phyloP scores from a whole-genome alignment of 305 asterid genomes.

The Fraxinus baroniana region DNA sequence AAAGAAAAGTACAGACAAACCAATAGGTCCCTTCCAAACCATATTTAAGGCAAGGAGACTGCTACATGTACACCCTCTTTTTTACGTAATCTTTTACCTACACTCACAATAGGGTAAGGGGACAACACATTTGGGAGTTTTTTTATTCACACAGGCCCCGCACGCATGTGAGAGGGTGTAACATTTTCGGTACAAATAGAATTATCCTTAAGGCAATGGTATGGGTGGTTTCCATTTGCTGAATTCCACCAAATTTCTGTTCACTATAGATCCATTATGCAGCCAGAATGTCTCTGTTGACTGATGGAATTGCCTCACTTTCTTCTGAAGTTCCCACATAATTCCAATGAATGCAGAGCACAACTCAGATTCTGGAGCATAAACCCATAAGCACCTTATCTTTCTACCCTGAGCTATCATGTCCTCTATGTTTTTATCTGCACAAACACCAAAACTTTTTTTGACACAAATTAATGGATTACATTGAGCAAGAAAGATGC shows the following conservation, averaged over 20 bases:
- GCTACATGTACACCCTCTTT: too few species aligned
- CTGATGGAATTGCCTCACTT: slow-evolving; percentile 85
- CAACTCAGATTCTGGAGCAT: slow-evolving; percentile 61
- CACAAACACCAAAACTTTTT: slow-evolving; percentile 1
- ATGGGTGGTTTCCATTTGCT: slow-evolving; percentile 73
- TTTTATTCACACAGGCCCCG: too few species aligned
- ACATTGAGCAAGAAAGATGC: neutral
- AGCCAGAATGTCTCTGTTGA: slow-evolving; percentile 92
- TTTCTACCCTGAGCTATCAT: slow-evolving; percentile 73
- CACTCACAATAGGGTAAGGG: too few species aligned
- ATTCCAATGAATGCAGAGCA: slow-evolving; percentile 86
- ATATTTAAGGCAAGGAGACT: slow-evolving; percentile 48
- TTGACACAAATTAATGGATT: slow-evolving; percentile 4
- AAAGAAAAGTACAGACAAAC: slow-evolving; percentile 17
- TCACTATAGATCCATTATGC: slow-evolving; percentile 73
- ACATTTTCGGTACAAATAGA: too few species aligned
- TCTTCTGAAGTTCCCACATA: slow-evolving; percentile 85
- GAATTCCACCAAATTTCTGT: slow-evolving; percentile 73
- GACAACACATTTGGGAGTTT: too few species aligned
- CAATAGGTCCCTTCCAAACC: neutral
- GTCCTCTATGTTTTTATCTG: slow-evolving; percentile 74
- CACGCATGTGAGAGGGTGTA: too few species aligned
- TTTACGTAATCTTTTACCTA: too few species aligned
- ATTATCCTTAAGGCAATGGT: slow-evolving; percentile 48
- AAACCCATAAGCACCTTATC: slow-evolving; percentile 82